Evolutionary conservation across 2,329 filamentous ascomycete genomes (phyloP).

Genomic region (Colletotrichum sp.): DNA sequence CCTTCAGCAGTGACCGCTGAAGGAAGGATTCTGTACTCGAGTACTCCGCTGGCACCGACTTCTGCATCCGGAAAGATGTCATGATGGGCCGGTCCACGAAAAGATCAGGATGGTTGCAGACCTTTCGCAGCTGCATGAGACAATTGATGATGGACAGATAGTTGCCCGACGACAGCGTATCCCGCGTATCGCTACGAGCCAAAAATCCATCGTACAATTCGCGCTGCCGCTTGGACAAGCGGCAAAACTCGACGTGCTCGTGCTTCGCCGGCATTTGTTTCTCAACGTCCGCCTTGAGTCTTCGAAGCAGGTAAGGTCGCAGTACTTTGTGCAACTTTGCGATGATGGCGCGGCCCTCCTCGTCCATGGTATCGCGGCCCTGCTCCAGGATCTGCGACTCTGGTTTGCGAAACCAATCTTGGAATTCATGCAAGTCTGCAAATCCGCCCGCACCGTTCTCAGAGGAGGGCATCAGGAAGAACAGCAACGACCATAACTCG

Average conservation of each 20-base stretch:
- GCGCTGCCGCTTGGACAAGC: conserved; percentile 91
- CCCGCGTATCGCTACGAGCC: conserved; percentile 85
- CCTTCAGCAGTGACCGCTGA: conserved; percentile 66
- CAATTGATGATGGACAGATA: conserved; percentile 99
- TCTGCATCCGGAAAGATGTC: conserved; percentile 92
- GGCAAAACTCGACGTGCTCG: conserved; percentile 95
- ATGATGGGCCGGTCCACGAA: conserved; percentile 97
- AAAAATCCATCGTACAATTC: conserved; percentile 98
- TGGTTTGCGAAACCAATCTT: conserved; percentile 93
- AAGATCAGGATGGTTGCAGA: conserved; percentile 97
- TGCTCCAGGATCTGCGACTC: conserved; percentile 97
- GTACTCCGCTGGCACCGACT: conserved; percentile 77
- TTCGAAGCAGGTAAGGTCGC: conserved; percentile 86
- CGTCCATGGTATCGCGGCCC: conserved; percentile 90
- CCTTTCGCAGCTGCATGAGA: conserved; percentile 94
- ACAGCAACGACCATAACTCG: conserved; percentile 94
- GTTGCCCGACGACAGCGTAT: conserved; percentile 89
- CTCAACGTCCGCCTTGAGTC: conserved; percentile 95
- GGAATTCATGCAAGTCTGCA: conserved; percentile 93
- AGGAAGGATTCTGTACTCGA: conserved; percentile 75
- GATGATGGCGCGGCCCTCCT: conserved; percentile 90
- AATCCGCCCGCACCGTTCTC: conserved; percentile 88
- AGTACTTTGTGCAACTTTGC: conserved; percentile 93
- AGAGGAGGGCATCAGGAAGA: conserved; percentile 88
- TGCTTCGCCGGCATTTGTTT: conserved; percentile 99